phyloP scores from a whole-genome alignment of 805 yeast species.

The Saccharomycopsis guyanensis region DNA sequence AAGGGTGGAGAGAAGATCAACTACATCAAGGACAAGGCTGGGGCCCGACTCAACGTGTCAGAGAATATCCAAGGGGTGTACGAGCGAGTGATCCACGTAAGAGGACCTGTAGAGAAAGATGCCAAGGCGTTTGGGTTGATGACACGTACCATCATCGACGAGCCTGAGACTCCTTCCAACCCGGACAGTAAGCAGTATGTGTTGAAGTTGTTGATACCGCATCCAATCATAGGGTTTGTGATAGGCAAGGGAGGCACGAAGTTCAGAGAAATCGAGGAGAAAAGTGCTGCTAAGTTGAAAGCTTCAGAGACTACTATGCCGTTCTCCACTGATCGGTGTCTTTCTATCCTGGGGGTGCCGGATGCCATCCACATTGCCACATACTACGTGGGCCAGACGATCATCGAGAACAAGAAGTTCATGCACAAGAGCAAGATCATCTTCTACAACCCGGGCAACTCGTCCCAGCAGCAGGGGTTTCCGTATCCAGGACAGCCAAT shows the following conservation, averaged over 20 bases:
- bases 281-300: slow-evolving; percentile 66
- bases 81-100: slow-evolving; percentile 65
- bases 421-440: slow-evolving; percentile 46
- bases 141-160: slow-evolving; percentile 57
- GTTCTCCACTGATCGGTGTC: slow-evolving; percentile 66
- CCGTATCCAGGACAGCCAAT: background rate
- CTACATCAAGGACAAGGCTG: slow-evolving; percentile 54
- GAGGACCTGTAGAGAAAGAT: slow-evolving; percentile 70
- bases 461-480: slow-evolving; percentile 12
- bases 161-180: slow-evolving; percentile 54
- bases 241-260: slow-evolving; percentile 72
- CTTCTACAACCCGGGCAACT: slow-evolving; percentile 45
- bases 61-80: slow-evolving; percentile 66
- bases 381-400: slow-evolving; percentile 63
- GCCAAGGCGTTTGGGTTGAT: slow-evolving; percentile 78
- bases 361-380: slow-evolving; percentile 84
- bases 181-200: slow-evolving; percentile 46
- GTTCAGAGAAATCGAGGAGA: slow-evolving; percentile 74
- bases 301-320: slow-evolving; percentile 71
- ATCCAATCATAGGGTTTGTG: slow-evolving; percentile 70
- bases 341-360: slow-evolving; percentile 69
- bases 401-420: slow-evolving; percentile 49
- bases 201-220: slow-evolving; percentile 63
- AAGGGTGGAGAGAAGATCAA: slow-evolving; percentile 71
- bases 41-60: slow-evolving; percentile 60